Percentiles rank a stretch among this genome's conserved stretches.
phyloP scores from a whole-genome alignment of 345 rosid genomes.

The Salix udensis region DNA sequence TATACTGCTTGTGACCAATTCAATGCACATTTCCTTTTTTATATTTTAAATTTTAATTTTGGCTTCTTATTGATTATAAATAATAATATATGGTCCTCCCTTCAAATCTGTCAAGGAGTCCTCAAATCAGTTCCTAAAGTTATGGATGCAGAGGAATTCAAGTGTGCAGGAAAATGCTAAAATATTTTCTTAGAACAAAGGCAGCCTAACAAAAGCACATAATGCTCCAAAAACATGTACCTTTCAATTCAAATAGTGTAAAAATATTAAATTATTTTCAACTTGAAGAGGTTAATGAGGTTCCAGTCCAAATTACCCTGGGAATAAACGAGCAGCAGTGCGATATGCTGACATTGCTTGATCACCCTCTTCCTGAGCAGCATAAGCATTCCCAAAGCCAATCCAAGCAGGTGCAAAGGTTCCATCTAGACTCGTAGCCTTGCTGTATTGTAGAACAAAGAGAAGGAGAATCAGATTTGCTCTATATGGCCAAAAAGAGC shows the following conservation, averaged over 20 bases:
- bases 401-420: slow-evolving; percentile 91
- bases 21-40: neutral
- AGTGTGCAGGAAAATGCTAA: neutral
- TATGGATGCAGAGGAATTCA: neutral
- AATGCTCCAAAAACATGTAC: neutral
- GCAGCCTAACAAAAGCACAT: neutral
- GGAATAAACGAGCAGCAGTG: slow-evolving; percentile 88
- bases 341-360: slow-evolving; percentile 98
- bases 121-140: neutral
- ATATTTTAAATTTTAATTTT: neutral
- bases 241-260: neutral
- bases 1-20: neutral
- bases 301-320: slow-evolving; percentile 56
- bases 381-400: slow-evolving; percentile 88
- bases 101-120: neutral
- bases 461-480: slow-evolving; percentile 1
- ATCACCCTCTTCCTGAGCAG: slow-evolving; percentile 90
- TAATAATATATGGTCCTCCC: neutral
- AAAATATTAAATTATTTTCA: neutral
- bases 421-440: slow-evolving; percentile 79
- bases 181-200: neutral
- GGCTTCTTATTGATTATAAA: neutral
- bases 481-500: neutral
- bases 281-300: neutral
- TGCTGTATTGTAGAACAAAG: slow-evolving; percentile 45